Base-by-base conservation (phyloP, 306 rosid genomes). In the Pachyrhizus erosus region DNA sequence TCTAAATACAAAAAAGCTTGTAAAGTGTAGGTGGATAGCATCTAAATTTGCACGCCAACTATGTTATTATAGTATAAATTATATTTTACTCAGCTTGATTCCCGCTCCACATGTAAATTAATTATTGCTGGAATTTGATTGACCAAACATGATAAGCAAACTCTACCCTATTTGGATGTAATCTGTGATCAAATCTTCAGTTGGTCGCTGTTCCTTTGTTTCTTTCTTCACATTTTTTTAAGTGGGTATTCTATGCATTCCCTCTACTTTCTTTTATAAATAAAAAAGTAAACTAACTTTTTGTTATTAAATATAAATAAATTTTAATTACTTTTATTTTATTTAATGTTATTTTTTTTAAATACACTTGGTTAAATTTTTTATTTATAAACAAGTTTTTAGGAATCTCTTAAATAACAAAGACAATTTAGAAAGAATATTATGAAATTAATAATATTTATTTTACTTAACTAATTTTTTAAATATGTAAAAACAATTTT, bases 101-200 rank as follows among this genome's bases (percentile, higher is more conserved):
- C 68, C 67, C 48, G 66, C 48, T 62, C 12, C 37, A 37, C 52
- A 64, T 46, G 73, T 7, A 31, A 46, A 42, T 77, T 62, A 77
- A 27, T 61, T 77, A 45, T 43, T 62, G 29, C 33, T 60, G 29
- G 31, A 18, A 18, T 20, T 51, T 54, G 49, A 55, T 73, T 75
- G 37, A 33, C 14, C 6, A 37, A 75, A 58, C 4, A 75, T 52
- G 33, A 9, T 40, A 2, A 3, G 51, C 54, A 21, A 57, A n/a
- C 78, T 49, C 31, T 9, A 73, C 10, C 54, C 13, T 34, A 75
- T 51, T 55, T 75, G 68, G 15, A 37, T 37, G 69, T 55, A 37
- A 75, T 57, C 14, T 37, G 24, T 39, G 51, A 54, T 54, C 2
- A 75, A 57, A 55, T 74, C 67, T 74, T 74, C n/a, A 5, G 29